Evolutionary conservation across 2,329 filamentous ascomycete genomes (phyloP).

Genomic region (Alternaria triticimaculans): DNA sequence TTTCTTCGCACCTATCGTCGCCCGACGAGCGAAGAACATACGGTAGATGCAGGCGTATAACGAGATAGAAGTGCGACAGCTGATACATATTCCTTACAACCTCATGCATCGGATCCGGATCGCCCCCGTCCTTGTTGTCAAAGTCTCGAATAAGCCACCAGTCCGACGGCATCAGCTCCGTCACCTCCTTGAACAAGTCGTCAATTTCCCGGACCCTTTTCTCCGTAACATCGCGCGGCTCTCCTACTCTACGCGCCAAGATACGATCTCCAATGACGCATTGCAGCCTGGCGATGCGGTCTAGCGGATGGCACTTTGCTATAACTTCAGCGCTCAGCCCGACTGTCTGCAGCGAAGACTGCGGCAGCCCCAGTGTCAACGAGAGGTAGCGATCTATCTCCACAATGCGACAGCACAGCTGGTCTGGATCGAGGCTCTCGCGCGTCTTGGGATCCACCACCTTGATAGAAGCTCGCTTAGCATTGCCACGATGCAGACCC

Average conservation of each 20-base stretch:
- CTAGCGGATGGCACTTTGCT: constrained; percentile 30
- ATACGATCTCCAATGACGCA: constrained; percentile 47
- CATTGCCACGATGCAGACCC: constrained; percentile 48
- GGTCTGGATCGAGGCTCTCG: constrained; percentile 1
- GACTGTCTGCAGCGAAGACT: constrained; percentile 29
- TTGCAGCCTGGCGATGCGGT: constrained; percentile 43
- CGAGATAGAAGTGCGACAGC: constrained; percentile 21
- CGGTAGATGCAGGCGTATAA: constrained; percentile 24
- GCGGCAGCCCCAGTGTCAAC: constrained; percentile 52
- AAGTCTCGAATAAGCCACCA: constrained; percentile 26
- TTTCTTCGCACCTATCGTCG: constrained; percentile 10
- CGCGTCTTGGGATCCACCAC: constrained; percentile 14
- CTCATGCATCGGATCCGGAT: constrained; percentile 3
- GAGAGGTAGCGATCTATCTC: constrained; percentile 49
- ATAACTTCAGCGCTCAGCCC: constrained; percentile 1
- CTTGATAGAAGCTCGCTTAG: constrained; percentile 44
- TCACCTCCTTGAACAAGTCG: constrained; percentile 16
- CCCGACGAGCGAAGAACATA: constrained; percentile 22
- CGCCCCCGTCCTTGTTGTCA: neutral
- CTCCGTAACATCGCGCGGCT: neutral
- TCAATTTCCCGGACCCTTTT: constrained; percentile 33
- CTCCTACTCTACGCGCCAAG: constrained; percentile 31
- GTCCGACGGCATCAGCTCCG: constrained; percentile 21
- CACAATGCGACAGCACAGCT: constrained; percentile 51
- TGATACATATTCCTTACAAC: constrained; percentile 20